These are phyloP conservation scores for Calonectria fujianensis DNA, from an alignment of 2,329 filamentous ascomycete species.

Conservation along the genomic window DNA sequence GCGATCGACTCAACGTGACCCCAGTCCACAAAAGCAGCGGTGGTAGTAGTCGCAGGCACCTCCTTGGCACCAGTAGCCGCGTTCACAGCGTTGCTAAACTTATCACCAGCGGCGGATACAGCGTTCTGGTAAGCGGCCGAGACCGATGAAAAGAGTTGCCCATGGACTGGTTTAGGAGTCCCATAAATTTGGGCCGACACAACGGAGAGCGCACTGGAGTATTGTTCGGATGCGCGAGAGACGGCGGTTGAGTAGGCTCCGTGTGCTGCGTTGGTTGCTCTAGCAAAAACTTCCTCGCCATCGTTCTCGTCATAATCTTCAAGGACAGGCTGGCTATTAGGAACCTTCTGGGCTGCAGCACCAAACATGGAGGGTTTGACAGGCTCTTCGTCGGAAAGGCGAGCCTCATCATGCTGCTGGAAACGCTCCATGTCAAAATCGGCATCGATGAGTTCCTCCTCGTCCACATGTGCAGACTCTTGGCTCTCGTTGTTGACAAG, in stretches of 20 bases:
- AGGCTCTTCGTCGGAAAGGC: slow-evolving; percentile 54
- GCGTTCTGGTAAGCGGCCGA: slow-evolving; percentile 81
- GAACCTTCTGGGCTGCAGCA: slow-evolving; percentile 70
- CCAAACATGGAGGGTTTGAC: slow-evolving; percentile 71
- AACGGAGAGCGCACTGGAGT: slow-evolving; percentile 79
- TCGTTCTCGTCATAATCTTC: slow-evolving; percentile 65
- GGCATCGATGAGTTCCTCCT: slow-evolving; percentile 53
- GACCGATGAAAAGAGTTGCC: slow-evolving; percentile 81
- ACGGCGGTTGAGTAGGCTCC: slow-evolving; percentile 80
- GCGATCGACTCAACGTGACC: slow-evolving; percentile 77
- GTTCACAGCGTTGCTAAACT: slow-evolving; percentile 73
- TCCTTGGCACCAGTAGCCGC: slow-evolving; percentile 71
- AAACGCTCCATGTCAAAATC: slow-evolving; percentile 54
- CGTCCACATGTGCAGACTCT: slow-evolving; percentile 50
- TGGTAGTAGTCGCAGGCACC: slow-evolving; percentile 66
- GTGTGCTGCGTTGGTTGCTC: slow-evolving; percentile 67
- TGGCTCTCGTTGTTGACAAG: slow-evolving; percentile 55
- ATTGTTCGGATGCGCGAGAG: slow-evolving; percentile 79
- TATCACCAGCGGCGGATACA: slow-evolving; percentile 76
- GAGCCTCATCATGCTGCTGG: slow-evolving; percentile 50
- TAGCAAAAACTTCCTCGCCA: slow-evolving; percentile 57
- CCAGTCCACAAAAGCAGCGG: slow-evolving; percentile 67
- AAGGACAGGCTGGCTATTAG: slow-evolving; percentile 68
- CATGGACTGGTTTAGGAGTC: slow-evolving; percentile 80
- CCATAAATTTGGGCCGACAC: slow-evolving; percentile 81